A percentile compares a stretch with the other conserved stretches of the same genome.
Evolutionary conservation across 2,329 filamentous ascomycete genomes (phyloP).

Genomic region (Pestalotiopsis sp.): DNA sequence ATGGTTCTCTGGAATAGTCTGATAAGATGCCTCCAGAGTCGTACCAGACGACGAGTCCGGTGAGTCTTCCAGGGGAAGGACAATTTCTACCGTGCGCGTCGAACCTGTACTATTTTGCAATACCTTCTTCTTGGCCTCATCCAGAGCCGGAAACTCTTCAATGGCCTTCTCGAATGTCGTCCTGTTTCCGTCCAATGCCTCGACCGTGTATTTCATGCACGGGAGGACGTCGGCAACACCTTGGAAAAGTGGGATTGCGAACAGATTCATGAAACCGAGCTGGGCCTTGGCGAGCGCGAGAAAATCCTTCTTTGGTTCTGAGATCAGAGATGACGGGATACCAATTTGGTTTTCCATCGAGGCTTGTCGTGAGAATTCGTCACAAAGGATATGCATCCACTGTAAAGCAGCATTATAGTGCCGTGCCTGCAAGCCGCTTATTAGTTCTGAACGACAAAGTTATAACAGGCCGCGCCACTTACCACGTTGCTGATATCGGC

Average conservation of each 20-base stretch:
- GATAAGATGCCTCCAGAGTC: conserved; percentile 14
- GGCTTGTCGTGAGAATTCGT: conserved; percentile 92
- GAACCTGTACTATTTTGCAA: conserved; percentile 46
- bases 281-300: conserved; percentile 85
- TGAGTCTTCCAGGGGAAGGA: conserved; percentile 27
- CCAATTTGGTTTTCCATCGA: conserved; percentile 87
- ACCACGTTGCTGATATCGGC: conserved; percentile 99
- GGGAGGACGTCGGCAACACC: conserved; percentile 86
- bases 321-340: conserved; percentile 85
- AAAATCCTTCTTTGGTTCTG: conserved; percentile 80
- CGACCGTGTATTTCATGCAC: conserved; percentile 79
- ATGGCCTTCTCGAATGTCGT: conserved; percentile 72
- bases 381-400: conserved; percentile 93
- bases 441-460: background rate
- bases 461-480: conserved; percentile 42
- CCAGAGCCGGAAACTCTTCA: conserved; percentile 60
- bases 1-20: conserved; percentile 23
- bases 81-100: conserved; percentile 47
- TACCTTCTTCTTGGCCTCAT: conserved; percentile 37
- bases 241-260: conserved; percentile 89
- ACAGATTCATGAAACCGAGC: conserved; percentile 95
- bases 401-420: conserved; percentile 79
- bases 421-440: conserved; percentile 63
- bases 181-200: conserved; percentile 80
- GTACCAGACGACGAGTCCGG: conserved; percentile 21